These are phyloP conservation scores for Carex cristatella DNA, from an alignment of 176 grass and related monocot species.

Conservation along the genomic window DNA sequence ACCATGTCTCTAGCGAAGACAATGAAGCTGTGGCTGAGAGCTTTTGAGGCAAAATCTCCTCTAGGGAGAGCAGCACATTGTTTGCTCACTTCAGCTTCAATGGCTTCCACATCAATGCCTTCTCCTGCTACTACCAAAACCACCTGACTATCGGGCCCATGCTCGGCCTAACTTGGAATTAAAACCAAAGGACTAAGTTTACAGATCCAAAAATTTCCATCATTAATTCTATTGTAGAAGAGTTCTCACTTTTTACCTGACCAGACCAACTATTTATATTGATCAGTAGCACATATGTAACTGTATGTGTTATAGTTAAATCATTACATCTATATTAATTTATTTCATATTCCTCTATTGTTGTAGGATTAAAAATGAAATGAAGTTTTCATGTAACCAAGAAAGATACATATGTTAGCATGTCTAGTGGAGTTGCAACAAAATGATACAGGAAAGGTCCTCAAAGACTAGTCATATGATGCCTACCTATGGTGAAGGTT, in stretches of 20 bases:
- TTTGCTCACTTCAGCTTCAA: conserved; percentile 77
- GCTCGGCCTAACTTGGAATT: conserved; percentile 63
- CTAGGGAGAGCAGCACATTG: conserved; percentile 82
- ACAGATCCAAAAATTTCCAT: background rate
- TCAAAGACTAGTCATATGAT: background rate
- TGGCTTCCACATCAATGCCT: conserved; percentile 57
- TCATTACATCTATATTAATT: background rate
- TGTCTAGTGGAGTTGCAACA: background rate
- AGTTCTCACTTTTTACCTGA: background rate
- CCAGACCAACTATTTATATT: no score
- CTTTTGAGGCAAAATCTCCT: conserved; percentile 93
- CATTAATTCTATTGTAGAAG: background rate
- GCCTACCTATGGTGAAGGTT: background rate
- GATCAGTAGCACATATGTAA: background rate
- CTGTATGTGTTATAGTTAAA: background rate
- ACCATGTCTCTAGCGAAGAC: conserved; percentile 74
- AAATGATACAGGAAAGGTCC: background rate
- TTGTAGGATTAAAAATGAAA: background rate
- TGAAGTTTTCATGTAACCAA: background rate
- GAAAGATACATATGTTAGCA: background rate
- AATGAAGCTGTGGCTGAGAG: conserved; percentile 87
- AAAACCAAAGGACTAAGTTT: background rate
- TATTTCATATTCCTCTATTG: background rate
- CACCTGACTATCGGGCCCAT: conserved; percentile 96
- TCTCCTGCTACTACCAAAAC: conserved; percentile 84